A percentile compares a stretch with the other conserved stretches of the same genome.
phyloP scores from a whole-genome alignment of 495 filamentous ascomycete species.

The Aspergillus bertholletiae region DNA sequence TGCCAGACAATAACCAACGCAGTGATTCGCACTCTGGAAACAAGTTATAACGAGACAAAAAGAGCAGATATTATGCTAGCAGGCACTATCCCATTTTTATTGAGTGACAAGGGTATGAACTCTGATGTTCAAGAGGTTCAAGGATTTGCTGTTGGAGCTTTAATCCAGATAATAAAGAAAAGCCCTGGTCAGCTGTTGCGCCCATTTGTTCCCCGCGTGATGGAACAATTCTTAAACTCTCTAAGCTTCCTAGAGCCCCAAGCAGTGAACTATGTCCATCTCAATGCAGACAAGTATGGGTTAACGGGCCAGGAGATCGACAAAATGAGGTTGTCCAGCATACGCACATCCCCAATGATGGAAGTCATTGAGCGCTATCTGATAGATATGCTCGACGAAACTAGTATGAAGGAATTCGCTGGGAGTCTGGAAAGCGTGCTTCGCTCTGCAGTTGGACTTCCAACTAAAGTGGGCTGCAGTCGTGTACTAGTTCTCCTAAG shows the following conservation, averaged over 20 bases:
- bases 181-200: conserved; percentile 65
- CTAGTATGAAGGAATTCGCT: conserved; percentile 69
- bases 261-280: conserved; percentile 84
- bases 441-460: conserved; percentile 82
- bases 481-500: conserved; percentile 84
- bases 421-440: conserved; percentile 70
- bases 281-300: conserved; percentile 84
- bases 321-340: conserved; percentile 71
- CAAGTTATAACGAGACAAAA: conserved; percentile 65
- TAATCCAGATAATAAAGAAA: conserved; percentile 86
- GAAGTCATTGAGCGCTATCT: conserved; percentile 90
- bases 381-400: conserved; percentile 71
- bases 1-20: conserved; percentile 79
- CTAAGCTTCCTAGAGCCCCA: conserved; percentile 85
- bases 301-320: conserved; percentile 81
- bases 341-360: conserved; percentile 84
- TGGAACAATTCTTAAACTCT: conserved; percentile 74
- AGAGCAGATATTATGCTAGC: conserved; percentile 72
- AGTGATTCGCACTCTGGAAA: conserved; percentile 80
- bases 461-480: conserved; percentile 86
- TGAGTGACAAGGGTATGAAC: conserved; percentile 86
- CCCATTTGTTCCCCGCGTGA: conserved; percentile 75
- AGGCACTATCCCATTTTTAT: conserved; percentile 81
- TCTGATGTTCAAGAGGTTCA: conserved; percentile 84
- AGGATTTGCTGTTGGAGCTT: conserved; percentile 63